phyloP scores from a whole-genome alignment of 1,284 basidiomycete species.

The Irpex sp. region DNA sequence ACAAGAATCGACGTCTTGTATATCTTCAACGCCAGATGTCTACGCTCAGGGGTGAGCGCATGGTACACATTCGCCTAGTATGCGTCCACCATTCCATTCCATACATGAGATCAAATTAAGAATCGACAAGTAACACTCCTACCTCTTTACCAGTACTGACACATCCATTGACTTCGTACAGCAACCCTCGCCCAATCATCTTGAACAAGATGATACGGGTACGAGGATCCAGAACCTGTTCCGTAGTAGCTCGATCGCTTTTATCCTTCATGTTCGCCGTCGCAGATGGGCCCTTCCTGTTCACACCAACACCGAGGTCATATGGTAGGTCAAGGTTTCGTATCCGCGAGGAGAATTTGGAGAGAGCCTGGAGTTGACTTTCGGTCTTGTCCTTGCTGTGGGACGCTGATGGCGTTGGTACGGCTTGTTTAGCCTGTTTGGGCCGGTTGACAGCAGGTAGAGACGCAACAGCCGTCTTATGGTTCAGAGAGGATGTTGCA shows the following conservation, averaged over 20 bases:
- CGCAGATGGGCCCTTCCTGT: conserved; percentile 85
- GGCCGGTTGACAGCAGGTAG: conserved; percentile 77
- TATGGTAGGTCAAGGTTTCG: conserved; percentile 74
- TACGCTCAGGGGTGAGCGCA: conserved; percentile 60
- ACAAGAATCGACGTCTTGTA: conserved; percentile 98
- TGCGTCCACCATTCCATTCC: neutral
- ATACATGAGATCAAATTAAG: neutral
- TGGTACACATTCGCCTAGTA: conserved; percentile 90
- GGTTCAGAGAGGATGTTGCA: conserved; percentile 45
- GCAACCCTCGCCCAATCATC: conserved; percentile 85
- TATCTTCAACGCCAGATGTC: conserved; percentile 89
- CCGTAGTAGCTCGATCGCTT: conserved; percentile 89
- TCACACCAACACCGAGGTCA: conserved; percentile 76
- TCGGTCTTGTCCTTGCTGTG: conserved; percentile 48
- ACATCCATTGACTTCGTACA: conserved; percentile 90
- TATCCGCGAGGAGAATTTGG: conserved; percentile 68
- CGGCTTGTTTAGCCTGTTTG: conserved; percentile 21
- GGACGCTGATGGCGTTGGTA: conserved; percentile 3
- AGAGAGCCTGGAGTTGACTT: conserved; percentile 66
- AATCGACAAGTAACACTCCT: neutral
- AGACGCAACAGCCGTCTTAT: conserved; percentile 47
- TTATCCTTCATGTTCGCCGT: conserved; percentile 89
- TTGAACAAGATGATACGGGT: conserved; percentile 90
- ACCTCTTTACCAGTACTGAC: conserved; percentile 96
- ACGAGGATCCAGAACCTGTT: conserved; percentile 91